A percentile compares a stretch with the other conserved stretches of the same genome.
Conservation (phyloP, 192 early-diverging fungal species). For the Gryganskiella cystojenkinii region DNA sequence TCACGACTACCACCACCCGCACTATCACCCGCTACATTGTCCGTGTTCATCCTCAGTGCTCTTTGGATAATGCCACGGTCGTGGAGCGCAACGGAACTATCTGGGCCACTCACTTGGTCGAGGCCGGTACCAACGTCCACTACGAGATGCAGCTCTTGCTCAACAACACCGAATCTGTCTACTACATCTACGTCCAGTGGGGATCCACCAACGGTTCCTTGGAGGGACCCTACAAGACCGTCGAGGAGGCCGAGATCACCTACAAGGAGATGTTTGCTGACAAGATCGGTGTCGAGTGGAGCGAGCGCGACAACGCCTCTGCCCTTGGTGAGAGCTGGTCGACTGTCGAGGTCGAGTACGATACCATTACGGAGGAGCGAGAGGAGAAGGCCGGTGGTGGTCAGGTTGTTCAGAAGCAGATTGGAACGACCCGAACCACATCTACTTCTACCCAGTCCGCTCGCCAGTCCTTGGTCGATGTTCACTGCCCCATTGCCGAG, state of each 20-base stretch:
- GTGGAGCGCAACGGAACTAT: conserved; percentile 27
- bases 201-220: conserved; percentile 34
- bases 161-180: conserved; percentile 31
- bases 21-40: conserved; percentile 34
- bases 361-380: conserved; percentile 17
- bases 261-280: conserved; percentile 39
- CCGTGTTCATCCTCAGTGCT: conserved; percentile 23
- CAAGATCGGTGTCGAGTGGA: conserved; percentile 40
- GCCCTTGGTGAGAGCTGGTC: conserved; percentile 27
- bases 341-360: conserved; percentile 36
- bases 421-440: not conserved
- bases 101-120: conserved; percentile 45
- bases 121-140: conserved; percentile 43
- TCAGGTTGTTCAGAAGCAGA: not conserved
- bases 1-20: conserved; percentile 30
- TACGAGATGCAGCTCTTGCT: conserved; percentile 44
- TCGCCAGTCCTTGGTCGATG: conserved; percentile 19
- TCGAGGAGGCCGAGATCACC: conserved; percentile 23
- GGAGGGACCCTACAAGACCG: conserved; percentile 41
- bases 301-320: conserved; percentile 16
- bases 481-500: conserved; percentile 16
- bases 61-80: conserved; percentile 38
- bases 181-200: conserved; percentile 53
- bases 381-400: conserved; percentile 2
- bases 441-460: not conserved